Conservation (phyloP, 139 green algal genomes). For the Tetradesmus obliquus region DNA sequence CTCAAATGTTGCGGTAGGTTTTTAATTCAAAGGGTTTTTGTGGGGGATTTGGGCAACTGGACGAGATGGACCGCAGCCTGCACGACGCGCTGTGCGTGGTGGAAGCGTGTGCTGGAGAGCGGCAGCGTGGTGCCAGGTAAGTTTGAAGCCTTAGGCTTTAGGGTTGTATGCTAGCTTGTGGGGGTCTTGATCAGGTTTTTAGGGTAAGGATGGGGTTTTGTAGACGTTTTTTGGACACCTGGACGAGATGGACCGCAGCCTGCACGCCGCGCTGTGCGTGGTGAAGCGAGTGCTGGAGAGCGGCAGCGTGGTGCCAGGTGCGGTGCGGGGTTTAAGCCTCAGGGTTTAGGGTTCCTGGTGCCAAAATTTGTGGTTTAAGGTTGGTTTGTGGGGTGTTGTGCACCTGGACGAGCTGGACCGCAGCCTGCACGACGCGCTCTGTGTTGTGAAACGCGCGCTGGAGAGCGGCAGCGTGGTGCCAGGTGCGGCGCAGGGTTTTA, state of each 20-base stretch:
- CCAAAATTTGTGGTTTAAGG: no score
- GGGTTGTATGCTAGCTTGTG: no score
- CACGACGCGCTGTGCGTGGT: conserved; percentile 99
- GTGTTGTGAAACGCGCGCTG: conserved; percentile 97
- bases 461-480: conserved; percentile 93
- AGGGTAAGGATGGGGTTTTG: no score
- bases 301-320: conserved; percentile 87
- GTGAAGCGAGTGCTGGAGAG: conserved; percentile 98
- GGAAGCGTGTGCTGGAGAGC: conserved; percentile 96
- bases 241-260: conserved; percentile 97
- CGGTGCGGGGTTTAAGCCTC: background rate
- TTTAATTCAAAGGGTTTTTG: background rate
- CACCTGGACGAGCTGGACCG: conserved; percentile 99
- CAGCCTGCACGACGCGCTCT: conserved; percentile 97
- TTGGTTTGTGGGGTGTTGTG: no score
- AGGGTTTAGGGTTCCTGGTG: no score
- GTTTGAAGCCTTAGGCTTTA: no score
- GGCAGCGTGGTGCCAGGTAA: conserved; percentile 88
- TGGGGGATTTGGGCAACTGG: conserved; percentile 83
- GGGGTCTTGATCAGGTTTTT: background rate
- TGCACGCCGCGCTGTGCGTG: conserved; percentile 98
- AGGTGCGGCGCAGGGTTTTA: conserved; percentile 54
- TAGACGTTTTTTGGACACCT: conserved; percentile 73
- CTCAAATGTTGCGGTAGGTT: background rate
- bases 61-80: conserved; percentile 98